Conservation (phyloP, 2,329 filamentous ascomycete genomes). For the Parasarocladium wereldwijsianum region DNA sequence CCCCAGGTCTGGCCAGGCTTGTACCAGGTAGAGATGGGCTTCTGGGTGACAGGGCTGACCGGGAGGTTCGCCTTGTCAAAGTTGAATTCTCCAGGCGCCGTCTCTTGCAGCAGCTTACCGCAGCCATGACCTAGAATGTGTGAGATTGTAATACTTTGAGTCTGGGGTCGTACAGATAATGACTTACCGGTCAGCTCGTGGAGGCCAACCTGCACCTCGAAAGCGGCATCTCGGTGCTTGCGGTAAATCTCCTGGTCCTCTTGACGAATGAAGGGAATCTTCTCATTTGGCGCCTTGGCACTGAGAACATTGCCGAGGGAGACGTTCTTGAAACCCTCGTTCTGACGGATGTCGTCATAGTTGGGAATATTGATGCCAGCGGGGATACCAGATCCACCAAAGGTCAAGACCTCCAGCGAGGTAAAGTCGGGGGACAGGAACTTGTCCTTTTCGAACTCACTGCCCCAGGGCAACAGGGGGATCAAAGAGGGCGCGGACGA, state of each 20-base stretch:
- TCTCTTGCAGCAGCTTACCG: constrained; percentile 87
- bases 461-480: constrained; percentile 74
- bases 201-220: constrained; percentile 90
- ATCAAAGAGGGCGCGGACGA: constrained; percentile 70
- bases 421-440: constrained; percentile 95
- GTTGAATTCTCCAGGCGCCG: constrained; percentile 66
- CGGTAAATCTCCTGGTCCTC: constrained; percentile 65
- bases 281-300: constrained; percentile 84
- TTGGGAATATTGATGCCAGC: constrained; percentile 57
- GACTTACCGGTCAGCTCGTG: constrained; percentile 57
- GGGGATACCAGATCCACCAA: constrained; percentile 51
- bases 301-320: constrained; percentile 85
- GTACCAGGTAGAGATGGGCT: constrained; percentile 73
- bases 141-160: constrained; percentile 8
- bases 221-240: constrained; percentile 72
- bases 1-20: constrained; percentile 93
- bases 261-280: constrained; percentile 76
- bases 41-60: constrained; percentile 60
- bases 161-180: not conserved
- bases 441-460: constrained; percentile 89
- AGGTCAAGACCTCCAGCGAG: constrained; percentile 79
- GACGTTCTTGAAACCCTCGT: constrained; percentile 82
- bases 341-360: constrained; percentile 67
- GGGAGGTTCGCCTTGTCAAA: constrained; percentile 76
- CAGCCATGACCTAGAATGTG: constrained; percentile 58